Evolutionary conservation across 2,329 filamentous ascomycete genomes (phyloP), one percentile per base, ranked within the genome.

Genomic region (Aspergillus felis): DNA sequence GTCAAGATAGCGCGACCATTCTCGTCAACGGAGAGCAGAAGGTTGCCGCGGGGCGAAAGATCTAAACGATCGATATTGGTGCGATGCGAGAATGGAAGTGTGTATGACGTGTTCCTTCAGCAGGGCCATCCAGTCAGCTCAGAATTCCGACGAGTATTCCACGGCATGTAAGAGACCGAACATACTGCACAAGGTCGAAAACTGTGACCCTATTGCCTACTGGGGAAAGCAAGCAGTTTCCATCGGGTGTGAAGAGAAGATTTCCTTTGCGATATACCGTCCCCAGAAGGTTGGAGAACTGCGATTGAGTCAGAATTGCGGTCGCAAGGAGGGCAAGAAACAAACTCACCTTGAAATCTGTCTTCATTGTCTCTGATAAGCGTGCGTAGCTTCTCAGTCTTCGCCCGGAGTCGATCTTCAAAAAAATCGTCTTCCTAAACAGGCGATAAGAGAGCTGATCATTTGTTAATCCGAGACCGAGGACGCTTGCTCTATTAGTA

Each of bases 221-320:
- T 7, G 94, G 95, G 48, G 94, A 99, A 70, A 95, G 90, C 64
- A 99, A 84, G 78, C 91, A 93, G 68, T 91, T 94, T 73, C 95
- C 95, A 84, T 99, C 93, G 60, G 92, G 91, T 68, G 91, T 95
- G 81, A 95, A 99, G 73, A 97, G 84, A 70, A 99, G 85, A 75
- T 97, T 99, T 78, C 95, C 94, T 84, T 92, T 91, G 80, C 92
- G 91, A 82, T 97, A 99, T 73, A 99, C 94, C 66, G 94, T 99
- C 73, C 94, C 95, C 71, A 99, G 85, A 74, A 99, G 85, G 78
- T 97, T 99, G 74, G 93, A 96, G 79, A 99, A 99, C 92, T 97
- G 70, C 1, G 47, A 50, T n/a, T 51, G 14, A 14, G 58, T 59
- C 46, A 64, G 42, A 38, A 51, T 24, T 32, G 17, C 38, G 14